Evolutionary conservation across 805 yeast species (phyloP), one percentile per base, ranked within the genome.

Genomic region (Lachancea waltii): DNA sequence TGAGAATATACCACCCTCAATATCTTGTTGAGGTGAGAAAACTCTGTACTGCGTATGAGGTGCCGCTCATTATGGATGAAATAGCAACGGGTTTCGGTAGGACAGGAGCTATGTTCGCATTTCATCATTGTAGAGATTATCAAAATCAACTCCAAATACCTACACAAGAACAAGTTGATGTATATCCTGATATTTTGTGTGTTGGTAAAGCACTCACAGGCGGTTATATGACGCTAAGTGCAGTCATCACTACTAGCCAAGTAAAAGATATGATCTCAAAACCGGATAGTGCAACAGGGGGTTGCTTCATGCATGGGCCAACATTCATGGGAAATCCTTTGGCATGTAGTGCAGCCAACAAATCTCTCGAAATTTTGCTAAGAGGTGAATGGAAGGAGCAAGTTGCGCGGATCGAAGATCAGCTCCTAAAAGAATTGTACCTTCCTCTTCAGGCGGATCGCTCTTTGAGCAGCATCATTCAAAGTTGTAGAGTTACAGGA

Each of bases 31-130:
- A 53, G 30, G 62, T 60, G 9, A 50, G 62, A 31, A 53, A 54
- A 30, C 44, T 63, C 3, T 64, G 68, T 41, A 51, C 51, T 32
- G 40, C 52, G 33, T 61, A 59, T 39, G 50, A 50, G 10, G 46
- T 61, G 17, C 44, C 63, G 11, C 51, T 64, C 48, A 54, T 61
- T 20, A 54, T 64, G 25, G 67, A 64, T 48, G 68, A 63, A 34
- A 59, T 64, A 33, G 65, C 64, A 20, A 56, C 62, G 42, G 67
- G 67, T 1, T 60, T 57, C 31, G 64, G 58, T 14, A 49, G 65
- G 40, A 51, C 61, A n/a, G 67, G 67, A n/a, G 54, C 56, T 30
- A 45, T 54, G 21, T 59, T 62, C 51, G 67, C 65, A 0, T 61
- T 54, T 39, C 63, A 64, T 22, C 65, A 64, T 42, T 45, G 56